Evolutionary conservation across 108 stramenopile genomes (phyloP), one percentile per base, ranked within the genome.

Genomic region (Skeletonema grethae): DNA sequence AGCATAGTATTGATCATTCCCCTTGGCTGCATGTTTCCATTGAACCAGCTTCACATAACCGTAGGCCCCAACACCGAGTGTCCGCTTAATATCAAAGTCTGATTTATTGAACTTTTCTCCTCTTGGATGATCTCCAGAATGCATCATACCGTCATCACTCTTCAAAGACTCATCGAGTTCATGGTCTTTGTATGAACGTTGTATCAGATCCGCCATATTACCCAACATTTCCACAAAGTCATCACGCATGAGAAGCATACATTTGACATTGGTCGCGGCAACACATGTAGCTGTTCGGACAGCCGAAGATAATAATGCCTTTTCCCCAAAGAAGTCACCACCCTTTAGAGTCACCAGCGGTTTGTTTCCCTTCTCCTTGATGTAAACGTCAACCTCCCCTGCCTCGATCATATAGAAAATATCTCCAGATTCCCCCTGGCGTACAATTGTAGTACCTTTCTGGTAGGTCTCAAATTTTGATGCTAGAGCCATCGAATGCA

Each of bases 151-250:
- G 13, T 13, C 31, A 16, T 61, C 60, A 8, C 32, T 35, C 60
- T 9, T 36, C 7, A 18, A 7, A 0, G 34, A 36, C 15, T 57
- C 28, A 24, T 46, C 60, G 10, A 39, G 41, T 36, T 72, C 79
- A n/a, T 67, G 61, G 34, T 57, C 61, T 39, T 39, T 58, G 41
- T 81, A 81, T n/a, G 70, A 70, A 15, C 76, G 60, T 35, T 58
- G 76, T 73, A 73, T 61, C 46, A 89, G 45, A 31, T 87, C 85
- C 55, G 87, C 82, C 34, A 91, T 31, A 65, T 82, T 69, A 25
- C 90, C 90, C 32, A 91, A 65, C 83, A 91, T 85, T 1, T 59
- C 63, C 9, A 82, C 80, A 57, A 91, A 91, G 63, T 91, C 90
- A 56, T 89, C 90, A 55, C 90, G 80, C 83, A 80, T 72, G 29